Percentiles rank a stretch among this genome's conserved stretches.
These are phyloP conservation scores for Annulohypoxylon maeteangense DNA, from an alignment of 495 filamentous ascomycete species.

Conservation along the genomic window DNA sequence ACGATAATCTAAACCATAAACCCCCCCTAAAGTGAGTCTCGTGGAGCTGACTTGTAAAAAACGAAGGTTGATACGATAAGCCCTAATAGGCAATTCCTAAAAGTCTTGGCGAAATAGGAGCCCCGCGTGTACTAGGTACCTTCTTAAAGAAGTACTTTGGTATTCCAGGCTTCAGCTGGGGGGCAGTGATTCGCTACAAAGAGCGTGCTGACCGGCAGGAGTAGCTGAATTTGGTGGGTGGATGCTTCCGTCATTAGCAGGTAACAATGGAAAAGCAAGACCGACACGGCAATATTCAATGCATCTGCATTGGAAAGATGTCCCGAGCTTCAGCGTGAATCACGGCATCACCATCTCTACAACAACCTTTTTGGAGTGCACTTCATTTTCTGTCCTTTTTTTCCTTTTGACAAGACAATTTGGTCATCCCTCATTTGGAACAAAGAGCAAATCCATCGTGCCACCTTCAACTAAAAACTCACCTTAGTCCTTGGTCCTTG, in stretches of 20 bases:
- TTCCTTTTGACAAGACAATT: neutral
- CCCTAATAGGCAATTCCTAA: conserved; percentile 29
- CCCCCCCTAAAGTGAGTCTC: conserved; percentile 27
- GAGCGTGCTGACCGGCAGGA: neutral
- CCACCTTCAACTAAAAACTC: conserved; percentile 13
- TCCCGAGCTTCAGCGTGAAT: conserved; percentile 19
- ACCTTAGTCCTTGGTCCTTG: no score
- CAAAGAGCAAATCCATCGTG: conserved; percentile 13
- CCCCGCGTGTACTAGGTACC: neutral
- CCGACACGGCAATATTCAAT: conserved; percentile 24
- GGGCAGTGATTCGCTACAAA: conserved; percentile 4
- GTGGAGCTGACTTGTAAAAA: conserved; percentile 30
- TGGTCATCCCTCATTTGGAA: neutral
- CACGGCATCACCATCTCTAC: conserved; percentile 7
- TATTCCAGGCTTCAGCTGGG: conserved; percentile 22
- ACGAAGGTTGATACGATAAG: conserved; percentile 32
- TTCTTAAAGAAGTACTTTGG: neutral
- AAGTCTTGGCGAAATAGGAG: conserved; percentile 17
- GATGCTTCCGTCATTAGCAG: conserved; percentile 41
- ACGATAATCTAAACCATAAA: conserved; percentile 30
- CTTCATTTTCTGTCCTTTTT: neutral
- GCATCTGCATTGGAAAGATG: conserved; percentile 13
- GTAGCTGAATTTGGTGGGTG: conserved; percentile 17
- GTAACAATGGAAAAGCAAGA: conserved; percentile 24
- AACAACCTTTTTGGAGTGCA: conserved; percentile 13